Evolutionary conservation across 2,329 filamentous ascomycete genomes (phyloP), one percentile per base, ranked within the genome.

Genomic region (Microdochium bolleyi): DNA sequence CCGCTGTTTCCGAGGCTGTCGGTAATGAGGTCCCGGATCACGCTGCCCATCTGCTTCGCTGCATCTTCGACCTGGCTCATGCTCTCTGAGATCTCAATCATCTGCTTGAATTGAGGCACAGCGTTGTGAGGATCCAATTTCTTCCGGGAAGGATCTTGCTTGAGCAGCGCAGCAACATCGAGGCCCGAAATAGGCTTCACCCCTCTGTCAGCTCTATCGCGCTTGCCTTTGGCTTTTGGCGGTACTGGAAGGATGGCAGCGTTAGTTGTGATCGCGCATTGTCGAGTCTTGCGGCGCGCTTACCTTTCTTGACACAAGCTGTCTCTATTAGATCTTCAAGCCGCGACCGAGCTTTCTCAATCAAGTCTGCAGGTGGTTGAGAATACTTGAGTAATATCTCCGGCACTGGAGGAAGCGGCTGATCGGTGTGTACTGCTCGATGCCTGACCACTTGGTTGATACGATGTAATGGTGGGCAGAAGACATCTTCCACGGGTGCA

Each of bases 61-160:
- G 87, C 87, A 19, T 85, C 79, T 55, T 82, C 75, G 51, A 95
- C 80, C 3, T 79, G 75, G 1, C 79, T 72, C 1, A 86, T 72
- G 25, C 84, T 78, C 7, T 82, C 77, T 0, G 86, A 77, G 1
- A 73, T 71, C 1, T 75, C 75, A 16, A 97, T 75, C 2, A 85
- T 79, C 66, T 90, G 89, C 65, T 92, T 95, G 79, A 96, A 96
- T 55, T 92, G 89, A 0, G 94, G 91, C 4, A 97, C 83, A 1
- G 92, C 83, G 57, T 97, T 97, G 10, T 86, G 78, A 0, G 79
- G 66, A 2, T 75, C 74, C 22, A 84, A 75, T 53, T 63, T 67
- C 7, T 56, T 62, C 54, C 62, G 65, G 49, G 64, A 61, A 48
- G 61, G 60, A 3, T 65, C 61, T 51, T 61, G 61, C 44, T 53